These are phyloP conservation scores for Striga hermonthica DNA, from an alignment of 305 asterid genomes.

Conservation along the genomic window DNA sequence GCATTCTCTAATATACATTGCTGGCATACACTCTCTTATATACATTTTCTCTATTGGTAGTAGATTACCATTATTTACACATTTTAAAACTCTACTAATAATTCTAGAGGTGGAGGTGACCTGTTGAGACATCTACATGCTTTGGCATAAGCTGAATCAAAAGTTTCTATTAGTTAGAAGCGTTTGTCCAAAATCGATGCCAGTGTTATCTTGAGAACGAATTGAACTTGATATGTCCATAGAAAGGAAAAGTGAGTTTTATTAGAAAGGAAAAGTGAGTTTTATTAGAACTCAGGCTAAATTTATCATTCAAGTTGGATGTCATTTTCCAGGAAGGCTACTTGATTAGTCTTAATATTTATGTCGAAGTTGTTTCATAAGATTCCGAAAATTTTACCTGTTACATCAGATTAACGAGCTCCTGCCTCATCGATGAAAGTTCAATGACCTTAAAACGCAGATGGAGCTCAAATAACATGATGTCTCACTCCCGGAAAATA, in stretches of 20 bases:
- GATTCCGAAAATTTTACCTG: conserved; percentile 23
- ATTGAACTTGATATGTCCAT: too few species aligned
- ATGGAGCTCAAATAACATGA: conserved; percentile 87
- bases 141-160: conserved; percentile 69
- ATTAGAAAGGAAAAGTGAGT: too few species aligned
- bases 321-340: too few species aligned
- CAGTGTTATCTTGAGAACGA: conserved; percentile 57
- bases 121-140: conserved; percentile 78
- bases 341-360: too few species aligned
- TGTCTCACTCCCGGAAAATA: conserved; percentile 67
- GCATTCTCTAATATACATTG: conserved; percentile 7
- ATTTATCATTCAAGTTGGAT: too few species aligned
- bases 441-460: conserved; percentile 69
- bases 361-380: neutral
- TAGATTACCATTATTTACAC: neutral
- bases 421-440: conserved; percentile 78
- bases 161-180: conserved; percentile 60
- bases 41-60: neutral
- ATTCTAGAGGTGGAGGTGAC: conserved; percentile 92
- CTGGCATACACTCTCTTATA: conserved; percentile 11
- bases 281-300: too few species aligned
- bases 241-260: too few species aligned
- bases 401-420: conserved; percentile 71
- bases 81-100: conserved; percentile 30
- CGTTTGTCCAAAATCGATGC: conserved; percentile 61